A percentile compares a stretch with the other conserved stretches of the same genome.
phyloP scores from a whole-genome alignment of 2,329 filamentous ascomycete genomes.

The Fusarium oligoseptatum region DNA sequence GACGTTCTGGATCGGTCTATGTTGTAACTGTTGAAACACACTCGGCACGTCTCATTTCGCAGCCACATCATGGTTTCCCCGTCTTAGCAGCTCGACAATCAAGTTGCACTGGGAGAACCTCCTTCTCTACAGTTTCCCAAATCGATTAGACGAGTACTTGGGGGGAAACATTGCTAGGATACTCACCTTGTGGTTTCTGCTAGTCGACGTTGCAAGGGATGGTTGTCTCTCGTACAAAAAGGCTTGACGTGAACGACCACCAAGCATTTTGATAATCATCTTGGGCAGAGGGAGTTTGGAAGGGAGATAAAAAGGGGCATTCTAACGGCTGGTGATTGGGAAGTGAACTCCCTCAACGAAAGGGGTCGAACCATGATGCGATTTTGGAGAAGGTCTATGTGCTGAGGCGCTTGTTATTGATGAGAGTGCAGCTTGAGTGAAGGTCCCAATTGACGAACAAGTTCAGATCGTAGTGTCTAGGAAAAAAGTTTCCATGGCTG shows the following conservation, averaged over 20 bases:
- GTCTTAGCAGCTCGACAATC: not conserved
- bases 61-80: not conserved
- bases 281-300: not conserved
- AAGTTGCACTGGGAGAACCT: not conserved
- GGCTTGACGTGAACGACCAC: not conserved
- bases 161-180: not conserved
- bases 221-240: not conserved
- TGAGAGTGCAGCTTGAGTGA: not conserved
- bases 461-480: not conserved
- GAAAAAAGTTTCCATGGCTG: not conserved
- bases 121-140: not conserved
- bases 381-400: not conserved
- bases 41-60: not conserved
- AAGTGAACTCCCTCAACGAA: not conserved
- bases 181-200: not conserved
- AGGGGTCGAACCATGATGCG: not conserved
- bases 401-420: not conserved
- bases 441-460: not conserved
- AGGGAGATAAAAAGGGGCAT: not conserved
- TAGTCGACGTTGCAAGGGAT: not conserved
- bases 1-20: not conserved
- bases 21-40: not conserved
- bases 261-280: not conserved
- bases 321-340: no score
- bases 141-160: not conserved